A percentile compares a stretch with the other conserved stretches of the same genome.
Conservation (phyloP, 768 basidiomycete species). For the Tricholoma matsutake region DNA sequence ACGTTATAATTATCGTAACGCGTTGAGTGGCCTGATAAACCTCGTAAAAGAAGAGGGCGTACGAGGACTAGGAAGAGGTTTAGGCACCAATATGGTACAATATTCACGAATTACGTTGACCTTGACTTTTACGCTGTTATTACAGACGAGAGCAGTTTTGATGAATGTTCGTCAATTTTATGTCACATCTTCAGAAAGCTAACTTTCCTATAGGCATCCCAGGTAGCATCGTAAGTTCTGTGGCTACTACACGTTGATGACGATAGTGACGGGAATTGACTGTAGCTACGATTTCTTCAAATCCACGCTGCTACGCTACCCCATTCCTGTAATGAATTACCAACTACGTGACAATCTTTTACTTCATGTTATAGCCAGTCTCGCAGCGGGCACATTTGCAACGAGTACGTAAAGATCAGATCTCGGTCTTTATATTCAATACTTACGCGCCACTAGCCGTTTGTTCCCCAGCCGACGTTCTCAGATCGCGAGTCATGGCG, state of each 20-base stretch:
- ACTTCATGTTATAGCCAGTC: conserved; percentile 66
- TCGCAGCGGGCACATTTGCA: conserved; percentile 69
- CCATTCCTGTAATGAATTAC: conserved; percentile 53
- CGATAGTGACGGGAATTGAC: not conserved
- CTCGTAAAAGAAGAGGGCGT: conserved; percentile 70
- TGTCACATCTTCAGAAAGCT: conserved; percentile 4
- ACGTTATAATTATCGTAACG: conserved; percentile 77
- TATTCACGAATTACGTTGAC: not conserved
- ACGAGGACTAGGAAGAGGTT: conserved; percentile 65
- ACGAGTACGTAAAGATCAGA: conserved; percentile 52
- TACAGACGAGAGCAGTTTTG: conserved; percentile 57
- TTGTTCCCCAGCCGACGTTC: conserved; percentile 75
- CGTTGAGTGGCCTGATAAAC: conserved; percentile 63
- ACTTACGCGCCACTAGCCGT: conserved; percentile 46
- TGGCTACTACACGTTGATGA: not conserved
- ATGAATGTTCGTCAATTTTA: conserved; percentile 60
- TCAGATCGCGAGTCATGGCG: conserved; percentile 76
- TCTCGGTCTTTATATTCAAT: not conserved
- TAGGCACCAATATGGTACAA: conserved; percentile 75
- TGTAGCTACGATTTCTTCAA: conserved; percentile 79
- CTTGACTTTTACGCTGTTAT: not conserved
- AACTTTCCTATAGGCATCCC: conserved; percentile 51
- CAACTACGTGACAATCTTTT: conserved; percentile 63
- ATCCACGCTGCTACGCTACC: conserved; percentile 46
- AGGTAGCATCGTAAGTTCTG: conserved; percentile 75